Evolutionary conservation across 2,329 filamentous ascomycete species (phyloP), one percentile per base, ranked within the genome.

Genomic region (Delphinella strobiligena): DNA sequence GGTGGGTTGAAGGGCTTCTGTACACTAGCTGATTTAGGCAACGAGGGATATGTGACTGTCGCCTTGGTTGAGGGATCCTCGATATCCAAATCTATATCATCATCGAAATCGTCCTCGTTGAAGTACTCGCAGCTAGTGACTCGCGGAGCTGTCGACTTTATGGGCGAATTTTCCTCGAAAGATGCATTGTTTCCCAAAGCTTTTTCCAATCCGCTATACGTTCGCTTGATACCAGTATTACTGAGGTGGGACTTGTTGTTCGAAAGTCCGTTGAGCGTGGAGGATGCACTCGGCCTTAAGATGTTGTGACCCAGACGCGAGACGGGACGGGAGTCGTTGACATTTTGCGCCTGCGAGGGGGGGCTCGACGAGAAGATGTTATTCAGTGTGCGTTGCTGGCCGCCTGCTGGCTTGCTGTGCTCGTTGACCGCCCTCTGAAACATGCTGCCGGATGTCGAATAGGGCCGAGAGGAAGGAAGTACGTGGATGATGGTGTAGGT

Each of bases 91-190:
- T 86, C 74, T 15, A 80, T 72, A 49, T 94, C 87, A 54, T 89
- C 83, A 51, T 86, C 85, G 49, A 93, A 91, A 54, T 94, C 88
- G 50, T 89, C 79, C 46, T 87, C 82, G 44, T 78, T 74, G 46
- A 87, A 82, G 44, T 72, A 74, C 8, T 82, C 72, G 4, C 53
- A 44, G n/a, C 48, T 36, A 4, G 38, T 40, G 24, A 51, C 36
- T 29, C 49, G 47, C n/a, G 46, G 45, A 14, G 46, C 39, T 8
- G 47, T 51, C 34, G 47, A 40, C 18, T 54, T 49, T 5, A 49
- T 45, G 9, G 55, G 40, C 41, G 46, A 50, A 49, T 62, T 59
- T 57, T 67, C 62, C 54, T 62, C 22, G 22, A 63, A 64, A 5
- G 52, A 38, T 16, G 61, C 60, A 27, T 62, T 54, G 4, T 51